phyloP scores from a whole-genome alignment of 495 filamentous ascomycete species.

The Neurospora sp. region DNA sequence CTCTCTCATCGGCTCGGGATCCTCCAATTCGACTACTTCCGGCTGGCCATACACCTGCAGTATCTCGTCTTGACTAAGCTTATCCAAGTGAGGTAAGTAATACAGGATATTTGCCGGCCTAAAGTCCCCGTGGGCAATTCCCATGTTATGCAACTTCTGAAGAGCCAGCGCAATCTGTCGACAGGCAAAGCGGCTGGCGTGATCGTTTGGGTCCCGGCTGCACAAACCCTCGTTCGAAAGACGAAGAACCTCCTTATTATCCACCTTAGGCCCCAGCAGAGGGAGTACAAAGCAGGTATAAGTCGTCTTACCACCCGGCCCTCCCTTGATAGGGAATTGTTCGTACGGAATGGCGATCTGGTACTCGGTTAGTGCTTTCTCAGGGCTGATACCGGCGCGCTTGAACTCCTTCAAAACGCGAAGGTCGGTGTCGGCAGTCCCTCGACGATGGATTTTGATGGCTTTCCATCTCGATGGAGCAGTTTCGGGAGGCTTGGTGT shows the following conservation, averaged over 20 bases:
- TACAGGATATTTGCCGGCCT: not conserved
- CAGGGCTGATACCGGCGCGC: not conserved
- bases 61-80: not conserved
- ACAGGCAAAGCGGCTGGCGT: not conserved
- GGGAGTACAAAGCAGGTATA: not conserved
- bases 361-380: not conserved
- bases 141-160: not conserved
- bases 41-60: not conserved
- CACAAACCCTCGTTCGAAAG: not conserved
- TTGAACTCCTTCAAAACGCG: not conserved
- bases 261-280: not conserved
- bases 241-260: not conserved
- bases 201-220: not conserved
- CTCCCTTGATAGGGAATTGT: not conserved
- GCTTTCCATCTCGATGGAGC: not conserved
- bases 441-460: not conserved
- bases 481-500: slow-evolving; percentile 9
- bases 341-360: not conserved
- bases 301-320: not conserved
- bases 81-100: not conserved
- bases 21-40: not conserved
- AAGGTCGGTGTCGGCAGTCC: not conserved
- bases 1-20: not conserved
- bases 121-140: slow-evolving; percentile 2
- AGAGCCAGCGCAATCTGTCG: not conserved